Base-by-base conservation (phyloP, 192 early-diverging fungal species). In the Mortierella antarctica region DNA sequence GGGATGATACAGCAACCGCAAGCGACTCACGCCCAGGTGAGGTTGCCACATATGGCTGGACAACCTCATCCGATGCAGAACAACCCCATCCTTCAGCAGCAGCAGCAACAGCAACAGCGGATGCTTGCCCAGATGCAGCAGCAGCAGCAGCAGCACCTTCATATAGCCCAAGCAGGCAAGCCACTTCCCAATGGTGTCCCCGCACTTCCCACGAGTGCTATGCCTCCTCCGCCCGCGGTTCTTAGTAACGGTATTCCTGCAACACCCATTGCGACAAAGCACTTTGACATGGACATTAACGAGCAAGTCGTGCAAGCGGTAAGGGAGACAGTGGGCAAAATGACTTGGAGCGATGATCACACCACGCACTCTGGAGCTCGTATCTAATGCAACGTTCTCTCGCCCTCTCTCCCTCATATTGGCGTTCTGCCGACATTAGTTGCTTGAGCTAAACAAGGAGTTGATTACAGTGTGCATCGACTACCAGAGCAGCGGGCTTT, bases 381-480 rank as follows among this genome's bases (percentile, higher is more conserved):
- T 4, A 17, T 18, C 39, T 10, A 31, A 21, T 17, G 23, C 44
- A 15, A 11, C 7, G 3, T 23, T n/a, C 40, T 23, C 47, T 62
- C 14, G 7, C 63, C 45, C 7, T 44, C 42, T 51, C 62, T 45
- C 20, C 39, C 44, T 40, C 12, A 20, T 23, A 5, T 45, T 47
- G 6, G 7, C 50, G 13, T 63, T 46, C 31, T 17, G 20, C 41
- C 41, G 5, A 14, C 8, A 40, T 3, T 62, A 79, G 77, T 5
- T 80, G 20, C 42, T 80, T 14, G 77, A 80, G 42, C 9, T 80
- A 47, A 80, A 72, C 60, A 71, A 72, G 45, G 77, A 80, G 65
- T 46, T 80, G 6, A 72, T 80, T 49, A 72, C 60, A 15, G 77
- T 80, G 11, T 80, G 77, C 57, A 71, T 80, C 46, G 77, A 80